A percentile compares a stretch with the other conserved stretches of the same genome.
phyloP scores from a whole-genome alignment of 1,284 basidiomycete genomes.

The Rhodotorula sp. region DNA sequence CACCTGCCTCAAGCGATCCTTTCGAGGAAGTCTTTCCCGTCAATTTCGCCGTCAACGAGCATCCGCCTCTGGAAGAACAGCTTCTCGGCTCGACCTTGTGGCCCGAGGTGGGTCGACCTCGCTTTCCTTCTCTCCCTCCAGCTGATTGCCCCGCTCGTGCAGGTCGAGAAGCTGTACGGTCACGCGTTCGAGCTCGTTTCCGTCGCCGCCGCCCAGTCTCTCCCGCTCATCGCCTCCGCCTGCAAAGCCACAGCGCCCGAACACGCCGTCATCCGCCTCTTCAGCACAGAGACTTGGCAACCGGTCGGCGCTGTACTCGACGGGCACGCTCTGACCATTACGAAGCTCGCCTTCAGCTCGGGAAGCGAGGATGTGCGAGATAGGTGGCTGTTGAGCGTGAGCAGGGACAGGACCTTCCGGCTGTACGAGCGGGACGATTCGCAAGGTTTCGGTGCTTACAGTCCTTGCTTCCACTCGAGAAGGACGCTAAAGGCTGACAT shows the following conservation, averaged over 20 bases:
- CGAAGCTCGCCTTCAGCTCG: conserved; percentile 78
- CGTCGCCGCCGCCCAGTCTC: conserved; percentile 67
- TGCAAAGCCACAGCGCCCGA: conserved; percentile 83
- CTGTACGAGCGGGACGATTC: conserved; percentile 59
- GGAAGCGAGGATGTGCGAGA: conserved; percentile 49
- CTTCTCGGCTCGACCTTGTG: conserved; percentile 83
- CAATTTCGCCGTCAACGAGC: conserved; percentile 24
- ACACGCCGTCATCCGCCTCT: conserved; percentile 84
- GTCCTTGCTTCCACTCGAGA: not conserved
- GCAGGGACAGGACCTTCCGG: conserved; percentile 88
- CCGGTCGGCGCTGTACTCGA: conserved; percentile 64
- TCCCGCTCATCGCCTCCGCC: conserved; percentile 77
- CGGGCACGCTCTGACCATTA: conserved; percentile 87
- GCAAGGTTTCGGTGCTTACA: conserved; percentile 49
- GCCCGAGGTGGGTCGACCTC: conserved; percentile 65
- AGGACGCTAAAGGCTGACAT: not conserved
- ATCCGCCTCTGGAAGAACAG: conserved; percentile 57
- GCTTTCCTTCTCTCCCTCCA: not conserved
- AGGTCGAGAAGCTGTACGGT: conserved; percentile 88
- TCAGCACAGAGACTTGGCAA: conserved; percentile 68
- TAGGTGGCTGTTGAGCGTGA: conserved; percentile 72
- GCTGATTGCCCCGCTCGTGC: not conserved
- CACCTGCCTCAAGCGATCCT: conserved; percentile 22
- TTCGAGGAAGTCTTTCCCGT: conserved; percentile 14
- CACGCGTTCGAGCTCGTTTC: conserved; percentile 94